phyloP scores from a whole-genome alignment of 805 yeast species.

The Nakazawaea siamensis region DNA sequence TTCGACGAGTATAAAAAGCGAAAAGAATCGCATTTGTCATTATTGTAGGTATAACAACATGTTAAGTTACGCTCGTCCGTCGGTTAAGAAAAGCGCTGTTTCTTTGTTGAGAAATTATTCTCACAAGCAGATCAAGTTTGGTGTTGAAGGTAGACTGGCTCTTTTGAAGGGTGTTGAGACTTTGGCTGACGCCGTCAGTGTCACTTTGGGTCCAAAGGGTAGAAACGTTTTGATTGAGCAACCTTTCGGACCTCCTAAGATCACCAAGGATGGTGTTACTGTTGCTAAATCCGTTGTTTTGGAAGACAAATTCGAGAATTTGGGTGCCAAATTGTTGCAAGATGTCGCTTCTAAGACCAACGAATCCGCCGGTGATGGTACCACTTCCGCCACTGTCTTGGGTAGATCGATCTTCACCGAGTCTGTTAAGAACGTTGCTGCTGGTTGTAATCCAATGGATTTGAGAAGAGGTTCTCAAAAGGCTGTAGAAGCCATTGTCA shows the following conservation, averaged over 20 bases:
- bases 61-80: slow-evolving; percentile 43
- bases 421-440: slow-evolving; percentile 93
- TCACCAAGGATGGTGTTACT: slow-evolving; percentile 98
- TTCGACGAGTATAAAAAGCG: too few species aligned
- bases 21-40: too few species aligned
- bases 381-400: slow-evolving; percentile 93
- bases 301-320: slow-evolving; percentile 86
- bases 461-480: slow-evolving; percentile 95
- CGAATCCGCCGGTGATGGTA: slow-evolving; percentile 98
- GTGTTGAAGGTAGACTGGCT: slow-evolving; percentile 96
- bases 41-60: slow-evolving; percentile 12
- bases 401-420: slow-evolving; percentile 95
- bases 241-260: slow-evolving; percentile 93
- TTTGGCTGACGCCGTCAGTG: slow-evolving; percentile 92
- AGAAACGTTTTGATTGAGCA: slow-evolving; percentile 96
- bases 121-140: slow-evolving; percentile 93
- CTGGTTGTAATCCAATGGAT: slow-evolving; percentile 99
- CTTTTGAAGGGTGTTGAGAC: slow-evolving; percentile 89
- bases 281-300: slow-evolving; percentile 83
- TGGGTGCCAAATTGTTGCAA: slow-evolving; percentile 92
- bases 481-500: slow-evolving; percentile 90
- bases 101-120: slow-evolving; percentile 41
- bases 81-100: slow-evolving; percentile 27
- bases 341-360: slow-evolving; percentile 97
- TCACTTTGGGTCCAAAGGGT: slow-evolving; percentile 97